These are phyloP conservation scores for Venturiaceae sp. DNA, from an alignment of 2,329 filamentous ascomycete species.

Conservation along the genomic window DNA sequence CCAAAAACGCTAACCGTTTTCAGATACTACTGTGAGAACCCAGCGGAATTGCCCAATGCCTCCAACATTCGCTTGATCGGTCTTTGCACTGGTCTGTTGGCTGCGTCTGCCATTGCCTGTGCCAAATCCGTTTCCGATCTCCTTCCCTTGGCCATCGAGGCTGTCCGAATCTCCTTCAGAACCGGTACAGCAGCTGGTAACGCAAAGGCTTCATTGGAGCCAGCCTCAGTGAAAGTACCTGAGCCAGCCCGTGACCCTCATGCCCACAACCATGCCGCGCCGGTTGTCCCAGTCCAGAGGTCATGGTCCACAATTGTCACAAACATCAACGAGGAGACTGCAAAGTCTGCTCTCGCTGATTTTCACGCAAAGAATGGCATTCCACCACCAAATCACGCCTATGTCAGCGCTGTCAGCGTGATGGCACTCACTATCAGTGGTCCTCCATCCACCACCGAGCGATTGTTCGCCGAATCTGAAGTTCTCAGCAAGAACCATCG, in stretches of 20 bases:
- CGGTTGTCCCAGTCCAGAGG: constrained; percentile 39
- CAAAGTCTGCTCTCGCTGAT: constrained; percentile 40
- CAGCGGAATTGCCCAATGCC: constrained; percentile 39
- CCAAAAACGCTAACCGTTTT: constrained; percentile 15
- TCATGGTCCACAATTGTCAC: constrained; percentile 60
- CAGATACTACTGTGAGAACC: constrained; percentile 41
- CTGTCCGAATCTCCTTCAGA: constrained; percentile 57
- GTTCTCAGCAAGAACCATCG: constrained; percentile 40
- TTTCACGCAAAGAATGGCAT: constrained; percentile 49
- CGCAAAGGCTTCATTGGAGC: constrained; percentile 37
- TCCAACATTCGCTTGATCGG: constrained; percentile 47
- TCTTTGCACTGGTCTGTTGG: constrained; percentile 60
- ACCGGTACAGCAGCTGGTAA: constrained; percentile 40
- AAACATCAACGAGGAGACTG: constrained; percentile 42
- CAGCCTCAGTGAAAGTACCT: constrained; percentile 16
- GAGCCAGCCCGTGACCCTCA: neutral
- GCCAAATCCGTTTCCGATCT: constrained; percentile 53
- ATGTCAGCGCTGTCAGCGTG: constrained; percentile 49
- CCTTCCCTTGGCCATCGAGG: constrained; percentile 52
- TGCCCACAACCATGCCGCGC: constrained; percentile 13
- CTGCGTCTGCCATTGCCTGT: constrained; percentile 57
- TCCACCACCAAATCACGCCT: constrained; percentile 41
- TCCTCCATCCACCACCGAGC: constrained; percentile 42
- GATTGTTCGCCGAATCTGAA: constrained; percentile 39
- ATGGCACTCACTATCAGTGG: constrained; percentile 52